Evolutionary conservation across 768 basidiomycete genomes (phyloP), one percentile per base, ranked within the genome.

Genomic region (Suillus spraguei): DNA sequence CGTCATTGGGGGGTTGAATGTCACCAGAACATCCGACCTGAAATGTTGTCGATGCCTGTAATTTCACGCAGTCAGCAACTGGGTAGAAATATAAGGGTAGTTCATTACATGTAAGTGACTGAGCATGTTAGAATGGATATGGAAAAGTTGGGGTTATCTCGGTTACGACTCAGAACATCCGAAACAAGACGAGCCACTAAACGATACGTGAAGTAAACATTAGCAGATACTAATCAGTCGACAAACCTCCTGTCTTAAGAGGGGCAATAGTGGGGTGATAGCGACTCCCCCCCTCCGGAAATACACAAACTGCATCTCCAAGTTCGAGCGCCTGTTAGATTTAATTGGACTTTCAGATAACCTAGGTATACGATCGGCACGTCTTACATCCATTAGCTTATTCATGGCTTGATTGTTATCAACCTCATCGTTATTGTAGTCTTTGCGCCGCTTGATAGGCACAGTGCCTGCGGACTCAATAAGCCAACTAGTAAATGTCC

Each of bases 381-480:
- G 11, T 59, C 74, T 39, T 69, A 90, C 92, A 81, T 88, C 80
- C 74, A 87, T 83, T 20, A 96, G 81, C 53, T 82, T 83, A 50
- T 78, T 77, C 88, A 96, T 92, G 32, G 82, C 85, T 2, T 83
- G 79, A 1, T 82, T 80, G 71, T 96, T 96, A 74, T 95, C 87
- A 0, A 78, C 79, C 16, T 73, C 76, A 4, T 77, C 82, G 54
- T 87, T 84, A 0, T 66, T 65, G 67, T 82, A 84, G 70, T 96
- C 94, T 66, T 89, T 93, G 60, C 85, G 81, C 63, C 94, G 82
- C 70, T 88, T 85, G 50, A 96, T 85, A 1, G 94, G 94, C 3
- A 96, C 83, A 1, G 95, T 94, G 14, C 94, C 95, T 11, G 91
- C 90, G 20, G 88, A 87, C 73, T 95, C 92, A 58, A 96, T 93